Conservation (phyloP, 2,329 filamentous ascomycete species). For the Ascochyta rabiei region DNA sequence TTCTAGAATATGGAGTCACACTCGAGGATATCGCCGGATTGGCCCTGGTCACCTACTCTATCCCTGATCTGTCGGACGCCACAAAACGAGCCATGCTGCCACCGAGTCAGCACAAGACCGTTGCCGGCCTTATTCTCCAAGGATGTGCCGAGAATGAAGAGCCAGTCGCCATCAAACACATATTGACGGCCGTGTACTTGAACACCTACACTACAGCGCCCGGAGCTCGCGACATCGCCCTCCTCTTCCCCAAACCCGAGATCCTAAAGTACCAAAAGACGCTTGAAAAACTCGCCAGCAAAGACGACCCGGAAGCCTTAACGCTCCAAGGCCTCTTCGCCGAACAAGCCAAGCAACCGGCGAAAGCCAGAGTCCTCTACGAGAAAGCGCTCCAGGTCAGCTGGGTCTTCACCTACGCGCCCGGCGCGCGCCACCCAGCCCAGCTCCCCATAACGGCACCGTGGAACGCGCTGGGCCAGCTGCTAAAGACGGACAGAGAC, state of each 20-base stretch:
- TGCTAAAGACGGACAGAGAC: conserved; percentile 26
- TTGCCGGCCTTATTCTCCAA: conserved; percentile 29
- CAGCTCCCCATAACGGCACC: conserved; percentile 35
- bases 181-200: conserved; percentile 35
- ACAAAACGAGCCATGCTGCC: conserved; percentile 27
- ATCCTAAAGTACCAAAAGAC: conserved; percentile 25
- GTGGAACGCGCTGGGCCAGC: conserved; percentile 41
- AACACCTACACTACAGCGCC: conserved; percentile 14
- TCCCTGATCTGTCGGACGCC: conserved; percentile 33
- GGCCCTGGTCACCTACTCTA: conserved; percentile 31
- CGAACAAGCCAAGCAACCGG: conserved; percentile 31
- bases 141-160: conserved; percentile 39
- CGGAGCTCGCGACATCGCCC: conserved; percentile 22
- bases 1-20: conserved; percentile 31
- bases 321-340: conserved; percentile 40
- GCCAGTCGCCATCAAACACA: conserved; percentile 34
- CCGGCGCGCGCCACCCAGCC: conserved; percentile 27
- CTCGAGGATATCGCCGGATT: conserved; percentile 34
- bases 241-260: conserved; percentile 25
- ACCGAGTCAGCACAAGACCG: conserved; percentile 31
- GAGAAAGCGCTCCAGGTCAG: conserved; percentile 26
- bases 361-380: conserved; percentile 30
- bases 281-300: conserved; percentile 28
- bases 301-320: conserved; percentile 33
- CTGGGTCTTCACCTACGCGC: conserved; percentile 22